Evolutionary conservation across 306 rosid genomes (phyloP), one percentile per base, ranked within the genome.

Genomic region (Spatholobus suberectus): DNA sequence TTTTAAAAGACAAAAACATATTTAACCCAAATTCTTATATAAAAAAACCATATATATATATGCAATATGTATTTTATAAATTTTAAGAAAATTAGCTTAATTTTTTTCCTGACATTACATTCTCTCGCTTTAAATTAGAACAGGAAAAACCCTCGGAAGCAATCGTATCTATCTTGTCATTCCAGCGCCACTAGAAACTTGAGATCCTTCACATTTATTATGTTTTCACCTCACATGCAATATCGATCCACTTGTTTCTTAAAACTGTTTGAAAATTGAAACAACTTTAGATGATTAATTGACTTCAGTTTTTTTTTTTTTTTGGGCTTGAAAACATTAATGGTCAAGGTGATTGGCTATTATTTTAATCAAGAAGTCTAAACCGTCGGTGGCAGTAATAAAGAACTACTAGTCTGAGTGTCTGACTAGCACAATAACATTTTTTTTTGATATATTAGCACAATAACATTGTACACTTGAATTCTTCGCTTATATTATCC

Each of bases 381-480:
- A 43, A 51, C 47, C 21, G 84, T 59, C 84, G 79, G 84, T 59
- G 73, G 43, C 26, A 43, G 58, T 70, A 70, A 44, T 70, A 70
- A 72, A 72, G 12, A 47, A 47, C 0, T 67, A 4, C 10, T 37
- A 67, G 8, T 66, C 15, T 66, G 47, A n/a, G n/a, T n/a, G n/a
- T n/a, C n/a, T n/a, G n/a, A n/a, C n/a, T n/a, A n/a, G n/a, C n/a
- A n/a, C n/a, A n/a, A n/a, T n/a, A n/a, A n/a, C n/a, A n/a, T n/a
- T n/a, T n/a, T n/a, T n/a, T n/a, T n/a, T n/a, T n/a, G n/a, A n/a
- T n/a, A n/a, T n/a, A n/a, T n/a, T n/a, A n/a, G n/a, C n/a, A n/a
- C n/a, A 20, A 0, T 57, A 57, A 32, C 23, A 17, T 65, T 67
- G 29, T 67, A 38, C 6, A n/a, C 24, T n/a, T 66, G 47, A 35